A percentile compares a stretch with the other conserved stretches of the same genome.
Conservation (phyloP, 192 early-diverging fungal species). For the Geranomyces michiganensis region DNA sequence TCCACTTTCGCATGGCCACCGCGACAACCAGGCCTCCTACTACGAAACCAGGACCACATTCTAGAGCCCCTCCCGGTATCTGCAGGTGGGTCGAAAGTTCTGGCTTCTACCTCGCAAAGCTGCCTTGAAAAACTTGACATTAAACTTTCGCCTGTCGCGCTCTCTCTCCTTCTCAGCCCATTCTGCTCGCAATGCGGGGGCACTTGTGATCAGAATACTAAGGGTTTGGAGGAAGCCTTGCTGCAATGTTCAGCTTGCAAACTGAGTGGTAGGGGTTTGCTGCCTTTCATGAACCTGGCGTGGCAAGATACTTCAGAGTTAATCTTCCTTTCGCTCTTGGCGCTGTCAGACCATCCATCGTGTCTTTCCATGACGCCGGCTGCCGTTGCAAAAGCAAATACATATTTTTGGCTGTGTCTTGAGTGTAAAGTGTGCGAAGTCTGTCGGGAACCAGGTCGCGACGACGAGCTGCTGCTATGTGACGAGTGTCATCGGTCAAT, state of each 20-base stretch:
- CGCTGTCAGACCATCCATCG: background rate
- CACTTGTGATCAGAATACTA: background rate
- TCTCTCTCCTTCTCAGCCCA: too few relatives aligned
- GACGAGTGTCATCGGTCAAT: conserved; percentile 58
- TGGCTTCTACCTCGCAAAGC: too few relatives aligned
- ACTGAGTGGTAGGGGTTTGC: background rate
- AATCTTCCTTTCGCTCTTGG: background rate
- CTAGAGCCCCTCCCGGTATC: too few relatives aligned
- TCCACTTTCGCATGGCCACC: too few relatives aligned
- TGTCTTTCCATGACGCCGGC: background rate
- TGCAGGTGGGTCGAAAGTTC: too few relatives aligned
- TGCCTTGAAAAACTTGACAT: too few relatives aligned
- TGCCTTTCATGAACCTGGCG: background rate
- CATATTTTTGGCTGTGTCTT: conserved; percentile 50
- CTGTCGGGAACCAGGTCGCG: conserved; percentile 52
- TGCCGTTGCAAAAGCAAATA: background rate
- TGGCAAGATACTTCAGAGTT: background rate
- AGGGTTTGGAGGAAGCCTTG: background rate
- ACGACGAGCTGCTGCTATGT: conserved; percentile 55
- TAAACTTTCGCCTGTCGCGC: too few relatives aligned
- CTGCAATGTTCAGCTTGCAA: background rate
- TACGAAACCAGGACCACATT: too few relatives aligned
- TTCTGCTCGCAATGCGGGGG: conserved; percentile 9
- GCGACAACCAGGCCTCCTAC: too few relatives aligned
- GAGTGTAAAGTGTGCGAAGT: conserved; percentile 55